Evolutionary conservation across 352 stramenopile species (phyloP).

Genomic region (Pythium periplocum): DNA sequence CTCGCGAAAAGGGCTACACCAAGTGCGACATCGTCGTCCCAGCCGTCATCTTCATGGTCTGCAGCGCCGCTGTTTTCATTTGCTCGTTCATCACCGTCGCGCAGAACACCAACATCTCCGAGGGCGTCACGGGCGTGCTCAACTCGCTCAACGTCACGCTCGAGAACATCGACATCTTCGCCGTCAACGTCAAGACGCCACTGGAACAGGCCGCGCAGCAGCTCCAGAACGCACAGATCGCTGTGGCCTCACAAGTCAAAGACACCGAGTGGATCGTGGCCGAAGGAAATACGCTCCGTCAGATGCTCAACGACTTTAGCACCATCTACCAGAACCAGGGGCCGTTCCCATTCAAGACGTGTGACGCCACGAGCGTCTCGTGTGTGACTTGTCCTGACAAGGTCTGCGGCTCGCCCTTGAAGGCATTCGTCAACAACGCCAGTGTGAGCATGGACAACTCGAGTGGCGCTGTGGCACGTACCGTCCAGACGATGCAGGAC

Average conservation of each 20-base stretch:
- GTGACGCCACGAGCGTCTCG: slow-evolving; percentile 32
- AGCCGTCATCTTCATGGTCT: slow-evolving; percentile 51
- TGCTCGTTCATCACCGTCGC: slow-evolving; percentile 69
- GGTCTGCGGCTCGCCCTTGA: slow-evolving; percentile 46
- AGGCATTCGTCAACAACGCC: slow-evolving; percentile 30
- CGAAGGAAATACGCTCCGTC: slow-evolving; percentile 38
- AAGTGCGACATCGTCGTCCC: slow-evolving; percentile 74
- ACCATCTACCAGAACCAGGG: slow-evolving; percentile 50
- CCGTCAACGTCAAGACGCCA: slow-evolving; percentile 49
- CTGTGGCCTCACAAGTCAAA: slow-evolving; percentile 32
- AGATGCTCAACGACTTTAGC: slow-evolving; percentile 58
- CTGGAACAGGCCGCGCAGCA: slow-evolving; percentile 36
- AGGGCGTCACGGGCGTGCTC: slow-evolving; percentile 53
- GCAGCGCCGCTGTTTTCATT: slow-evolving; percentile 72
- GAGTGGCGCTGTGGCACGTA: slow-evolving; percentile 24
- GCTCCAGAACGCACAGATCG: slow-evolving; percentile 33
- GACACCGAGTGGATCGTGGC: slow-evolving; percentile 45
- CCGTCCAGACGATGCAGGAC: slow-evolving; percentile 25
- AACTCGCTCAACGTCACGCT: slow-evolving; percentile 65
- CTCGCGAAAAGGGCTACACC: slow-evolving; percentile 70
- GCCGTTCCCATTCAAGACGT: slow-evolving; percentile 45
- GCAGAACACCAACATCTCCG: slow-evolving; percentile 78
- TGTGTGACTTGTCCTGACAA: slow-evolving; percentile 49
- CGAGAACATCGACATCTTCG: slow-evolving; percentile 75
- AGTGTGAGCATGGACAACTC: slow-evolving; percentile 16